Percentiles rank a stretch among this genome's conserved stretches.
Evolutionary conservation across 352 stramenopile genomes (phyloP).

Genomic region (Peronospora destructor): DNA sequence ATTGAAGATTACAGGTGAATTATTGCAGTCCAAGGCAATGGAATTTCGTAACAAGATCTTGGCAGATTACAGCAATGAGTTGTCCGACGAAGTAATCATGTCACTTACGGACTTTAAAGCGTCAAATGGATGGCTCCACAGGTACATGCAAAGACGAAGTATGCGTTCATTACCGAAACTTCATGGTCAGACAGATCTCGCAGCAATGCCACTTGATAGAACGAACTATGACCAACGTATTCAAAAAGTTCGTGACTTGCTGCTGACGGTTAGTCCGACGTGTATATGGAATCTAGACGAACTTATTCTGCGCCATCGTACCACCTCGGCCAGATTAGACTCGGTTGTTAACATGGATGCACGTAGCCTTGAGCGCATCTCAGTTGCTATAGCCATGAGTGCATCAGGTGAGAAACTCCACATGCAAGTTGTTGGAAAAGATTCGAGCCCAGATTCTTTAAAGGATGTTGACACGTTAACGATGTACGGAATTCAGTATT

Average conservation of each 20-base stretch:
- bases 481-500: constrained; percentile 39
- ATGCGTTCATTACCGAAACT: constrained; percentile 56
- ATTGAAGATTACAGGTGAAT: constrained; percentile 66
- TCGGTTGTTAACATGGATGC: constrained; percentile 40
- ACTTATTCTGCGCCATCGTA: constrained; percentile 38
- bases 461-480: constrained; percentile 33
- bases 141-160: constrained; percentile 69
- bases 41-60: constrained; percentile 81
- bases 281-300: constrained; percentile 79
- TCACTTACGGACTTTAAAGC: constrained; percentile 82
- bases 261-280: constrained; percentile 37
- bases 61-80: constrained; percentile 52
- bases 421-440: constrained; percentile 51
- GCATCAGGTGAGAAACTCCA: constrained; percentile 58
- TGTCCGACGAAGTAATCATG: constrained; percentile 65
- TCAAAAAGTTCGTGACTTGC: constrained; percentile 41
- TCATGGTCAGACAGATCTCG: constrained; percentile 16
- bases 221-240: constrained; percentile 37
- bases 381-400: constrained; percentile 48
- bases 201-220: constrained; percentile 5
- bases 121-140: constrained; percentile 75
- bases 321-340: constrained; percentile 33
- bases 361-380: constrained; percentile 44
- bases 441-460: constrained; percentile 30
- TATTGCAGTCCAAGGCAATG: constrained; percentile 72